Evolutionary conservation across 2,329 filamentous ascomycete genomes (phyloP).

Genomic region (Aspergillus oerlinghausenensis): DNA sequence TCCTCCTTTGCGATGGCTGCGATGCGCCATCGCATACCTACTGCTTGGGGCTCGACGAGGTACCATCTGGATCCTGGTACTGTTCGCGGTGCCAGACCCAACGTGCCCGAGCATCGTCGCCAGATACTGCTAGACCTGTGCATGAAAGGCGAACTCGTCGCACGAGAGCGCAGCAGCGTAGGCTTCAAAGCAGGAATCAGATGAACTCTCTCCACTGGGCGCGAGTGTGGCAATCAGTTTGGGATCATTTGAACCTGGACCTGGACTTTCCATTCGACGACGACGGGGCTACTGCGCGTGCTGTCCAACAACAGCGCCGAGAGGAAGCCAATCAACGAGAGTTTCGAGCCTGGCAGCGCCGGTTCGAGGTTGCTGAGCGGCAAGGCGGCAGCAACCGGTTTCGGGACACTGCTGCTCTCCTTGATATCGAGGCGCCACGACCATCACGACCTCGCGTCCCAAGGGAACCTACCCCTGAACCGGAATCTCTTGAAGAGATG

Average conservation of each 20-base stretch:
- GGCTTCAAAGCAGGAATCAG: slow-evolving; percentile 36
- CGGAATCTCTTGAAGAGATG: slow-evolving; percentile 74
- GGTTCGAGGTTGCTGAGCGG: slow-evolving; percentile 74
- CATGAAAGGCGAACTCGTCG: slow-evolving; percentile 46
- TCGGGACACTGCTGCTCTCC: slow-evolving; percentile 59
- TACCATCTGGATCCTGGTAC: slow-evolving; percentile 80
- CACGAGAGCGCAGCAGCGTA: slow-evolving; percentile 43
- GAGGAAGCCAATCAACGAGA: slow-evolving; percentile 53
- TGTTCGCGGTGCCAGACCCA: slow-evolving; percentile 71
- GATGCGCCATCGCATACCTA: slow-evolving; percentile 87
- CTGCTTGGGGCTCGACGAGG: slow-evolving; percentile 74
- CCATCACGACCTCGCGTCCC: slow-evolving; percentile 38
- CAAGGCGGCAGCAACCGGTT: slow-evolving; percentile 73
- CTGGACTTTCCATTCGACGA: slow-evolving; percentile 83
- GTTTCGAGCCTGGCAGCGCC: slow-evolving; percentile 72
- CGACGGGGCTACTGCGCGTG: slow-evolving; percentile 57
- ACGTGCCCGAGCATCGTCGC: slow-evolving; percentile 36
- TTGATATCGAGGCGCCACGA: slow-evolving; percentile 47
- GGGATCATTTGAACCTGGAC: slow-evolving; percentile 71
- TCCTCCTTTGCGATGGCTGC: slow-evolving; percentile 88
- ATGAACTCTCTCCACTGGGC: slow-evolving; percentile 59
- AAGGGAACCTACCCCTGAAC: slow-evolving; percentile 47
- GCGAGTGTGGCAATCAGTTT: slow-evolving; percentile 83
- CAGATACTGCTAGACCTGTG: slow-evolving; percentile 29
- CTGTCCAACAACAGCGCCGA: slow-evolving; percentile 48